Evolutionary conservation across 257 asterid genomes (phyloP), one percentile per base, ranked within the genome.

Genomic region (Nicotiana noctiflora): DNA sequence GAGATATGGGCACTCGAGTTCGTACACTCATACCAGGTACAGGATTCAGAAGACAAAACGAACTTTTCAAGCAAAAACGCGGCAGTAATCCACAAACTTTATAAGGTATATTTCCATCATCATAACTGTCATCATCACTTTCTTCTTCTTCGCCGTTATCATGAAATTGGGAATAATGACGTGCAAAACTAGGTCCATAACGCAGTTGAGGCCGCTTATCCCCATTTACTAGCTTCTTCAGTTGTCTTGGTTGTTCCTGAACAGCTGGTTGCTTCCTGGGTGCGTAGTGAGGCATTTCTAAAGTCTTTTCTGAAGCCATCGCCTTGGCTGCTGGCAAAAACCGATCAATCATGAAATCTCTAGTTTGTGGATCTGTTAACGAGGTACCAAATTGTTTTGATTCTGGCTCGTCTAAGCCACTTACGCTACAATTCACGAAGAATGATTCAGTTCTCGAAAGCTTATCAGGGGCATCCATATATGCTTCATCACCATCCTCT

Each of bases 261-360:
- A 84, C 84, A 12, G 70, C 34, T 0, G 81, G 77, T 80, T 82
- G 93, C 84, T 88, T 96, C 87, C 85, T 85, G 80, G 93, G 82
- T 79, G 85, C 86, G 85, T 81, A 81, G n/a, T 86, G 92, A 81
- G 94, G 96, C 15, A 85, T 83, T 84, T 92, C 97, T 1, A 90
- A 81, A 51, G 89, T 86, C 94, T 93, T 89, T 84, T 93, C 97
- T 3, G 91, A 79, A 61, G 91, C 90, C 96, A 94, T 89, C 5
- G 97, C 96, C 86, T 91, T 91, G 18, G 99, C 99, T 13, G 97
- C 99, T 12, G 98, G 99, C 56, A 94, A 88, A 85, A 96, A 96
- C 86, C 98, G 90, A 77, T 88, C 94, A 88, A 96, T 86, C 94
- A 94, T 90, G 84, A 93, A 91, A 66, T 89, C 97, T 46, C 89